Conservation (phyloP, 352 stramenopile genomes). For the Globisporangium perplexum region DNA sequence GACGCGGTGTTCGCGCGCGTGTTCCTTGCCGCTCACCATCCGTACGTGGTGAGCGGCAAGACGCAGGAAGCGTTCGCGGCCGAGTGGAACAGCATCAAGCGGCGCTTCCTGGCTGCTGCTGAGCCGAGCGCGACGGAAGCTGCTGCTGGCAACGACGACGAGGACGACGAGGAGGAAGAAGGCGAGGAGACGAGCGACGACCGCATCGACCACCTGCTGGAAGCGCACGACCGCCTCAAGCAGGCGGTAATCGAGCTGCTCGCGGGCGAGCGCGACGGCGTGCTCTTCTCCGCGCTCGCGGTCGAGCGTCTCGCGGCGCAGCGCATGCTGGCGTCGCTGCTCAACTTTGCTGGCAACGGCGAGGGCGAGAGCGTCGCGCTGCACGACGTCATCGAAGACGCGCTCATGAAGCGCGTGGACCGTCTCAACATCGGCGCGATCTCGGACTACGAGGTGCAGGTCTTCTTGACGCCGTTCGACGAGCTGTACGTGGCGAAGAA, state of each 20-base stretch:
- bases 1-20: conserved; percentile 41
- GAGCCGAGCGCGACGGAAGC: conserved; percentile 7
- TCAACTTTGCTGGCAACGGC: conserved; percentile 78
- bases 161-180: conserved; percentile 39
- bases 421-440: conserved; percentile 43
- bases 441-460: conserved; percentile 44
- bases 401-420: conserved; percentile 49
- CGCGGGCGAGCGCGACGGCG: conserved; percentile 30
- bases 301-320: conserved; percentile 59
- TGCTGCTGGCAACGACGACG: conserved; percentile 1
- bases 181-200: conserved; percentile 48
- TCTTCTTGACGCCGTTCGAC: conserved; percentile 64
- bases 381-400: conserved; percentile 59
- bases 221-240: conserved; percentile 60
- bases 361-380: conserved; percentile 70
- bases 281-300: conserved; percentile 43
- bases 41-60: conserved; percentile 60
- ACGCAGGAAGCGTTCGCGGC: conserved; percentile 37
- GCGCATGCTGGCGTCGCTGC: conserved; percentile 59
- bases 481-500: conserved; percentile 71
- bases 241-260: conserved; percentile 41
- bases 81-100: conserved; percentile 67
- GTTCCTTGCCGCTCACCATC: conserved; percentile 65
- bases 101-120: conserved; percentile 38
- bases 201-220: conserved; percentile 75